phyloP scores from a whole-genome alignment of 31 red algal genomes.

The Asparagopsis taxiformis region DNA sequence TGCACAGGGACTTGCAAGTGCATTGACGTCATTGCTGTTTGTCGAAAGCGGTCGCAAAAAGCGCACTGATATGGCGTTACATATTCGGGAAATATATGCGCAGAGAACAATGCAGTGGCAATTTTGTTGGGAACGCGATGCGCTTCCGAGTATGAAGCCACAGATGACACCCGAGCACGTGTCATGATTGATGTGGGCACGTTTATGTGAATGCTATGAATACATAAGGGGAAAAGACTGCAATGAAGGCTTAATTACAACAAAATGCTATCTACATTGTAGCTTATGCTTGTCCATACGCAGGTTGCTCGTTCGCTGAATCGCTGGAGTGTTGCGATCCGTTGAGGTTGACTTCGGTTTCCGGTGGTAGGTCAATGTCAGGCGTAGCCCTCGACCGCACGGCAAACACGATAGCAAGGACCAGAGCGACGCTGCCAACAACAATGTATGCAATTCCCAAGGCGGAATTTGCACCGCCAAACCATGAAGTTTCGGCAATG shows the following conservation, averaged over 20 bases:
- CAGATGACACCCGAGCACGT: too few relatives aligned
- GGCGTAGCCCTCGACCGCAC: conserved; percentile 31
- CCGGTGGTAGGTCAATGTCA: conserved; percentile 57
- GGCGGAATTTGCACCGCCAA: conserved; percentile 74
- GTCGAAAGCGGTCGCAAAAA: neutral
- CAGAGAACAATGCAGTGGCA: too few relatives aligned
- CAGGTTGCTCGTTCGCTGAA: conserved; percentile 1
- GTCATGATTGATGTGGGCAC: too few relatives aligned
- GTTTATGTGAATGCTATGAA: too few relatives aligned
- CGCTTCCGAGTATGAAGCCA: too few relatives aligned
- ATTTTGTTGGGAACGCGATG: too few relatives aligned
- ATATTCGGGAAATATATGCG: too few relatives aligned
- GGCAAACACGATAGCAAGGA: conserved; percentile 40
- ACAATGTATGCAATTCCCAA: conserved; percentile 62
- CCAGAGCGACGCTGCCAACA: conserved; percentile 51
- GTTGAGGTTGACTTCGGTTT: conserved; percentile 58
- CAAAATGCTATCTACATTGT: too few relatives aligned
- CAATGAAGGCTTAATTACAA: too few relatives aligned
- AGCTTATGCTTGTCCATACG: neutral
- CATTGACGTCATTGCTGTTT: conserved; percentile 9
- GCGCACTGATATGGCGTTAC: conserved; percentile 4
- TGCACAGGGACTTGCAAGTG: conserved; percentile 22
- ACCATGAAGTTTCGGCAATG: conserved; percentile 84
- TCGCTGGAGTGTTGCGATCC: conserved; percentile 7
- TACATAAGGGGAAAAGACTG: too few relatives aligned